These are phyloP conservation scores for Fusarium sp. DNA, from an alignment of 2,329 filamentous ascomycete genomes.

Conservation along the genomic window DNA sequence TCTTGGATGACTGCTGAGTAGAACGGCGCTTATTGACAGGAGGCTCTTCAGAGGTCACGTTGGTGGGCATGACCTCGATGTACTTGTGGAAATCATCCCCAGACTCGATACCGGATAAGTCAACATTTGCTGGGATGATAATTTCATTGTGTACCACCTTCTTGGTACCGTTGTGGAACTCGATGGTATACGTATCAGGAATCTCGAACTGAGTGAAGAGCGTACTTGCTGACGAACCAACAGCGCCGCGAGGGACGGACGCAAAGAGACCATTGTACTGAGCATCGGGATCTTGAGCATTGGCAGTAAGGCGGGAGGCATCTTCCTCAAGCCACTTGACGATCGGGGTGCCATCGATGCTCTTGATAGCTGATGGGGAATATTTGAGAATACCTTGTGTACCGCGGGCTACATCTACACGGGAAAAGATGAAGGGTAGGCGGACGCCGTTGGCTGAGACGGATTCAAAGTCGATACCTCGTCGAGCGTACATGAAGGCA, in stretches of 20 bases:
- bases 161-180: slow-evolving; percentile 39
- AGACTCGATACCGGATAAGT: slow-evolving; percentile 38
- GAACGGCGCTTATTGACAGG: slow-evolving; percentile 26
- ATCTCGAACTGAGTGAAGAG: slow-evolving; percentile 38
- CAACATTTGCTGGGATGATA: slow-evolving; percentile 15
- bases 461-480: slow-evolving; percentile 30
- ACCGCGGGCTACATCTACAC: slow-evolving; percentile 28
- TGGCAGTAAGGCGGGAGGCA: slow-evolving; percentile 21
- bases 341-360: slow-evolving; percentile 37
- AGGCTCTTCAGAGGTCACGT: slow-evolving; percentile 7
- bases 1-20: neutral
- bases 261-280: slow-evolving; percentile 42
- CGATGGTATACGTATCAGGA: slow-evolving; percentile 39
- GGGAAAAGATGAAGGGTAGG: slow-evolving; percentile 37
- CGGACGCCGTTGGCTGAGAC: slow-evolving; percentile 34
- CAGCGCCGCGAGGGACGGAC: slow-evolving; percentile 26
- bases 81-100: slow-evolving; percentile 39
- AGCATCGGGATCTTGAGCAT: slow-evolving; percentile 42
- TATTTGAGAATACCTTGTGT: slow-evolving; percentile 35
- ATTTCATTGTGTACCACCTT: slow-evolving; percentile 30
- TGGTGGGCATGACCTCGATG: slow-evolving; percentile 31
- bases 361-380: slow-evolving; percentile 39
- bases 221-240: slow-evolving; percentile 12
- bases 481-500: slow-evolving; percentile 31
- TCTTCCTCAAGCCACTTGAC: slow-evolving; percentile 43